phyloP scores from a whole-genome alignment of 192 early-diverging fungal species.

The Lunasporangiospora selenospora region DNA sequence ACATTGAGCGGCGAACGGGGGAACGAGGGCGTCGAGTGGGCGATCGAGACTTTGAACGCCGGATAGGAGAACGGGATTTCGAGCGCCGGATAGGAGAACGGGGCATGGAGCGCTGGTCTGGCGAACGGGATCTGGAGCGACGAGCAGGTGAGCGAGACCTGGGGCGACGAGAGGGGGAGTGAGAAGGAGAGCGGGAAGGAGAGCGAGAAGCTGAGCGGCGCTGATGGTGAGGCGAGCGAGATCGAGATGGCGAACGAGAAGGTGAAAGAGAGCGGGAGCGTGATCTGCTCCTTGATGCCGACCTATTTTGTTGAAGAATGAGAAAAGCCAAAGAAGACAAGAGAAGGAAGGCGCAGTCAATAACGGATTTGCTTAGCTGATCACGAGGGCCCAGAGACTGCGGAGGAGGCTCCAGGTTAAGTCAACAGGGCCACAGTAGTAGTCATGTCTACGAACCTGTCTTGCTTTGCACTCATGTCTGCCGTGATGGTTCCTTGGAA shows the following conservation, averaged over 20 bases:
- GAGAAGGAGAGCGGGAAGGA: slow-evolving; percentile 8
- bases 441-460: too few relatives aligned
- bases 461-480: too few relatives aligned
- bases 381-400: too few relatives aligned
- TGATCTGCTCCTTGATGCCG: slow-evolving; percentile 25
- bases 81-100: too few relatives aligned
- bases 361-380: too few relatives aligned
- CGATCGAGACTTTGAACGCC: slow-evolving; percentile 24
- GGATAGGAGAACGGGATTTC: too few relatives aligned
- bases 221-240: slow-evolving; percentile 8
- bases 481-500: too few relatives aligned
- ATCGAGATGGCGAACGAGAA: slow-evolving; percentile 29
- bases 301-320: too few relatives aligned
- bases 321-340: too few relatives aligned
- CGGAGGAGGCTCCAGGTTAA: too few relatives aligned
- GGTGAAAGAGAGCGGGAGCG: slow-evolving; percentile 27
- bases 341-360: slow-evolving; percentile 15
- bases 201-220: not conserved
- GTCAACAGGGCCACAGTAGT: too few relatives aligned
- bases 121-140: not conserved
- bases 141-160: not conserved
- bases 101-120: too few relatives aligned
- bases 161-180: slow-evolving; percentile 11
- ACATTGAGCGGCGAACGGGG: not conserved
- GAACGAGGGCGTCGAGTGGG: slow-evolving; percentile 16